Evolutionary conservation across 768 basidiomycete species (phyloP).

Genomic region (Russula earlei): DNA sequence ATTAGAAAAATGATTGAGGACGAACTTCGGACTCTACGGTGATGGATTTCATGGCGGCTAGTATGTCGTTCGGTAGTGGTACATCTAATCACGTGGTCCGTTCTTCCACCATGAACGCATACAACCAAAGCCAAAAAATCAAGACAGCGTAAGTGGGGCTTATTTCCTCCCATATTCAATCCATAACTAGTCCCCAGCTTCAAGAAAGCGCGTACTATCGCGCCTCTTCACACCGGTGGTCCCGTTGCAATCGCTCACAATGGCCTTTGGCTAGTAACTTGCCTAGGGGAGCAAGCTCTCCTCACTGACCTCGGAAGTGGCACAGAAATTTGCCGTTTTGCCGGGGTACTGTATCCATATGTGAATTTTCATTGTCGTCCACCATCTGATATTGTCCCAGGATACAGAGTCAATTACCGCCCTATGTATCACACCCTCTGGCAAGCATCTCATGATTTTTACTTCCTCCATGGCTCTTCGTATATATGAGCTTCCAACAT

Average conservation of each 20-base stretch:
- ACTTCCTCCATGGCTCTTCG: constrained; percentile 74
- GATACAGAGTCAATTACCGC: constrained; percentile 80
- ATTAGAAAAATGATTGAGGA: constrained; percentile 45
- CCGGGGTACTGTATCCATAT: constrained; percentile 52
- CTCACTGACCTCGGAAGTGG: constrained; percentile 75
- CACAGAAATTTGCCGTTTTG: constrained; percentile 66
- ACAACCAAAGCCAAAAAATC: constrained; percentile 21
- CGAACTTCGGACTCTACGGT: constrained; percentile 30
- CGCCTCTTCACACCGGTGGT: constrained; percentile 82
- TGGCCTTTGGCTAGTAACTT: constrained; percentile 73
- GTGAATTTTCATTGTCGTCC: not conserved
- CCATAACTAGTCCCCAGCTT: constrained; percentile 40
- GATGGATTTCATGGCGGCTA: not conserved
- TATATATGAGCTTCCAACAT: constrained; percentile 68
- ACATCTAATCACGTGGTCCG: not conserved
- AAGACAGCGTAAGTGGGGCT: constrained; percentile 50
- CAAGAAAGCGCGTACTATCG: constrained; percentile 62
- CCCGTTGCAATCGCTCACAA: constrained; percentile 73
- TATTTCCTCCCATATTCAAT: not conserved
- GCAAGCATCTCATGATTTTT: constrained; percentile 68
- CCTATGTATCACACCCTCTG: constrained; percentile 69
- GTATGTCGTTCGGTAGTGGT: not conserved
- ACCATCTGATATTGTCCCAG: constrained; percentile 33
- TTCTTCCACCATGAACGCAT: constrained; percentile 19
- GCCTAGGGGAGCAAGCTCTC: constrained; percentile 77